Evolutionary conservation across 2,329 filamentous ascomycete genomes (phyloP), one percentile per base, ranked within the genome.

Genomic region (Aureobasidium namibiae): DNA sequence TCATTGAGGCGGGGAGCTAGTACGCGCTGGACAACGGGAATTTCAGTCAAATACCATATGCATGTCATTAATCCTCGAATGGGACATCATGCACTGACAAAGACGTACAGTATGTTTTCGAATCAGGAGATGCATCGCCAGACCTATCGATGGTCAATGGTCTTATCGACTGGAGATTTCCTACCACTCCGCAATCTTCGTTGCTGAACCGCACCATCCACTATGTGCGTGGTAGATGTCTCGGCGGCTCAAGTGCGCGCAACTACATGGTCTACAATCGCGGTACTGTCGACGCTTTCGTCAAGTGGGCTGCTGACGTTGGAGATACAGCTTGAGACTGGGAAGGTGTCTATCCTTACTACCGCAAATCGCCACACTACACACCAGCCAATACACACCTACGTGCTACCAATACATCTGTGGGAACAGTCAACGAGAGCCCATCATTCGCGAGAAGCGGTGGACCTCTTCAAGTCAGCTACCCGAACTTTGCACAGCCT

Each of bases 271-370:
- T 60, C 8, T 68, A 64, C 46, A 64, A 68, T 23, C 61, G 69
- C 23, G 64, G 66, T 3, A 44, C 52, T 5, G 26, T 56, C 9
- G 70, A 64, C 10, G 64, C 65, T n/a, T 65, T 71, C 60, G 64
- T 70, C 54, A 61, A 59, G 50, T 74, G 72, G 72, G 72, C 72
- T 0, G 65, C 73, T 39, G 63, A 68, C 34, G 70, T 74, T 67
- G 68, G 46, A 8, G 41, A 44, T 26, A 2, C 41, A 7, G 24
- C 41, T 7, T 69, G 68, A 50, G 64, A 62, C 13, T 74, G 65
- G 60, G 62, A 65, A 16, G 67, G 67, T 60, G 42, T 69, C 48
- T 46, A 69, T 60, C 62, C 67, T 46, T 66, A 63, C 60, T 66
- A 64, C 63, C 56, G 69, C 64, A 64, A 62, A 45, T 64, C 63